Base-by-base conservation (phyloP, 2,329 filamentous ascomycete genomes). In the Pseudocercospora ulei region DNA sequence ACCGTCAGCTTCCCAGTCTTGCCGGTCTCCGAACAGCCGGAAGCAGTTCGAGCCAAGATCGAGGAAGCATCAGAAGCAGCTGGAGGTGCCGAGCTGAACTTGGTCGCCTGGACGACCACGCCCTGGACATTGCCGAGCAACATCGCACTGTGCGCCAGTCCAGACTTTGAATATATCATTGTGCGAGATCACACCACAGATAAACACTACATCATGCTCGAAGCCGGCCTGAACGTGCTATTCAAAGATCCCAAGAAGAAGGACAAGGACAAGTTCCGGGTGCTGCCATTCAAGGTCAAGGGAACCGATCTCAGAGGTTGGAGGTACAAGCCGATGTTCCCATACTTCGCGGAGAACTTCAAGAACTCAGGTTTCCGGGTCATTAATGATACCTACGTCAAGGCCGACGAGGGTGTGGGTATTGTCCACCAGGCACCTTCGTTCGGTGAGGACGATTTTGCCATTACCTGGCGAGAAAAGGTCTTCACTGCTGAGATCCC, bases 161-260 rank as follows among this genome's bases (percentile, higher is more conserved):
- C 85, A 2, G 76, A 86, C 42, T 87, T 87, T 50, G 84, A 92
- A 56, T 93, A 92, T 56, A 63, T 88, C 55, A 87, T 94, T 65
- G 82, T 95, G 35, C 69, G 76, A 37, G 88, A 96, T 52, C 80
- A 88, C 57, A 76, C 75, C 44, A 80, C 81, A 0, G 81, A 81
- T 18, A 88, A 87, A 59, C 74, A 87, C 53, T 94, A 86, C 59
- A 78, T 94, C 44, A 70, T 94, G 24, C 70, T 94, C 13, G 86
- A 95, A 59, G 76, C 82, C 40, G 71, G 90, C 20, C 70, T 95
- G 19, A 72, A 73, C 41, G 88, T 82, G 3, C 69, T 95, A 2
- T 95, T 94, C 68, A 95, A 95, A 62, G 85, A 94, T 51, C 82
- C 82, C 5, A 95, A 94, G 68, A 95, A 94, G 68, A 94, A 94